phyloP scores from a whole-genome alignment of 2,329 filamentous ascomycete genomes.

The Alternaria sp. region DNA sequence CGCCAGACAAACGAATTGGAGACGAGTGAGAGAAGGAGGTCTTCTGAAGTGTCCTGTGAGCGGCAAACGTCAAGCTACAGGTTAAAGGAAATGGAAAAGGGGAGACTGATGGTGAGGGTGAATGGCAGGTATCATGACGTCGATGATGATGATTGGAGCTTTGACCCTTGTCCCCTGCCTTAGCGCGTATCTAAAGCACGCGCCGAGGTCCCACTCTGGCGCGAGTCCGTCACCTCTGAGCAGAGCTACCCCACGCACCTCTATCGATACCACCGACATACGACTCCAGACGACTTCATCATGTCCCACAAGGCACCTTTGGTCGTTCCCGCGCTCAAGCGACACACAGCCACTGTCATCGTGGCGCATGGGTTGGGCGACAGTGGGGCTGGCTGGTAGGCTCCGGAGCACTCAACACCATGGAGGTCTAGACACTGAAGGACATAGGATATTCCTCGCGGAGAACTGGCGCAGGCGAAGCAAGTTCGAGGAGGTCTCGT shows the following conservation, averaged over 20 bases:
- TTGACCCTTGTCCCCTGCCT: constrained; percentile 36
- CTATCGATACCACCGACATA: constrained; percentile 9
- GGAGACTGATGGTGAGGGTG: constrained; percentile 13
- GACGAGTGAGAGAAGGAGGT: neutral
- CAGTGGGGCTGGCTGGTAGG: constrained; percentile 75
- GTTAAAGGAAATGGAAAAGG: constrained; percentile 15
- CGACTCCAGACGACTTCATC: constrained; percentile 11
- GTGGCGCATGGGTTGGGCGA: constrained; percentile 94
- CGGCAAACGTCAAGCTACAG: neutral
- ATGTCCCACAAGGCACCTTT: constrained; percentile 61
- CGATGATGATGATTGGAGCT: constrained; percentile 43
- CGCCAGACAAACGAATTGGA: neutral
- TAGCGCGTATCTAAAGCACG: constrained; percentile 25
- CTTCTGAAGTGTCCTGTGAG: neutral
- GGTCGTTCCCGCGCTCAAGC: constrained; percentile 79
- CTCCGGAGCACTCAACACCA: neutral
- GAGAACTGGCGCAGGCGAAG: constrained; percentile 85
- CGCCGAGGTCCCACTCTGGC: constrained; percentile 30
- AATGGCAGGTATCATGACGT: constrained; percentile 42
- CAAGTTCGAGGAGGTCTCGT: constrained; percentile 88
- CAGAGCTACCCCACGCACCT: constrained; percentile 25
- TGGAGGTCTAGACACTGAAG: constrained; percentile 22
- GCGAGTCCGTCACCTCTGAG: constrained; percentile 10
- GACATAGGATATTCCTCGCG: constrained; percentile 73
- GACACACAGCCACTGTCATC: constrained; percentile 94